Evolutionary conservation across 495 filamentous ascomycete species (phyloP), one percentile per base, ranked within the genome.

Genomic region (Penicillium cataractarum): DNA sequence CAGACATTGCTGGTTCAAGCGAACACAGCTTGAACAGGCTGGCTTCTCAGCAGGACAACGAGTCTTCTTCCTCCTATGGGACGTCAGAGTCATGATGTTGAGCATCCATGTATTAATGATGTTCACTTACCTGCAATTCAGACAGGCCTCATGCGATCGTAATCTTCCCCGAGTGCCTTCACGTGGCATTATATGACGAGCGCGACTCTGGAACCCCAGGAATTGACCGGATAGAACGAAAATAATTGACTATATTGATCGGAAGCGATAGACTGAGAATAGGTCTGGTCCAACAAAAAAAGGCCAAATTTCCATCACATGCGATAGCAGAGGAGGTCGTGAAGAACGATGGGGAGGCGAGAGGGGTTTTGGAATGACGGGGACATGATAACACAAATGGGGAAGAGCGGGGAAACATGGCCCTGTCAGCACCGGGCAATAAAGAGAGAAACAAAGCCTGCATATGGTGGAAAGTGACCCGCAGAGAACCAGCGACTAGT

Each of bases 1-100:
- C n/a, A 72, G 70, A 65, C 79, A 82, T 29, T 66, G 32, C 64
- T 82, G 78, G 53, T 76, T 72, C 22, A 82, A 70, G 12, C 79
- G 73, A 7, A 78, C 66, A 61, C 79, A 82, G 60, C 74, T 79
- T 19, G 79, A 82, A 52, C 79, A 82, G 1, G 74, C 65, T 12
- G 79, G 79, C 54, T 74, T 79, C 62, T 82, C 79, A 8, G 77
- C 79, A 2, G 79, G 79, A 64, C 79, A 82, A 22, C 79, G 76
- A 13, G 71, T 79, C 57, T 82, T 82, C 66, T 82, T 81, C 58
- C 78, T 63, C 67, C 78, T 81, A 46, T 57, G 32, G 10, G 32
- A 51, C 13, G 58, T 61, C n/a, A 69, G 51, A 32, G 50, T 10
- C 9, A 15, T n/a, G n/a, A n/a, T n/a, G n/a, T n/a, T n/a, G n/a